These are phyloP conservation scores for Diaporthe amygdali DNA, from an alignment of 2,329 filamentous ascomycete species.

Conservation along the genomic window DNA sequence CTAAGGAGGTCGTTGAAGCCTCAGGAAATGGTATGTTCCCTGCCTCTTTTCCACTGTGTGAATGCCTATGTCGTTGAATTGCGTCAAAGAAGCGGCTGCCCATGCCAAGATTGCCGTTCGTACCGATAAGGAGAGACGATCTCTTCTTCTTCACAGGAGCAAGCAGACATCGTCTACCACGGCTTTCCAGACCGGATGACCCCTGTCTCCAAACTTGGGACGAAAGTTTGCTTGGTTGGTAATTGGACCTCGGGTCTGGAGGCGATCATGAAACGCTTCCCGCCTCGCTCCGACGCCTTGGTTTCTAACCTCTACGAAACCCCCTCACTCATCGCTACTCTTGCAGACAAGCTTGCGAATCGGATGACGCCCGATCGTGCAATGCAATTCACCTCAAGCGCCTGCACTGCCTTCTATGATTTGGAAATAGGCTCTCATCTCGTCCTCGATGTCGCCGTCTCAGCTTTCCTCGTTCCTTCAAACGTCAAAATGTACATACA, in stretches of 20 bases:
- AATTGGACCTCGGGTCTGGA: neutral
- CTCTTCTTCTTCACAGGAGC: neutral
- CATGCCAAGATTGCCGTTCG: slow-evolving; percentile 2
- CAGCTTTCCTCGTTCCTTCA: neutral
- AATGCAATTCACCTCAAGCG: neutral
- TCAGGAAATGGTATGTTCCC: neutral
- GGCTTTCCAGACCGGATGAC: neutral
- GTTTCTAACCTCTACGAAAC: slow-evolving; percentile 20
- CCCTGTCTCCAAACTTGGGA: neutral
- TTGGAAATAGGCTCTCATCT: neutral
- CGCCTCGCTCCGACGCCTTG: slow-evolving; percentile 1
- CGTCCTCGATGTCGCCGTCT: neutral
- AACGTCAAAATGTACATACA: neutral
- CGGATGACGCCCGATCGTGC: neutral
- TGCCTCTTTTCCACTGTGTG: neutral
- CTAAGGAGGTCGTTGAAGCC: neutral
- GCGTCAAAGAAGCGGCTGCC: neutral
- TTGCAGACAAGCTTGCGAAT: slow-evolving; percentile 20
- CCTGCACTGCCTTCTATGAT: slow-evolving; percentile 8
- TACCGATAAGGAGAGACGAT: neutral
- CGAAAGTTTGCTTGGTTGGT: neutral
- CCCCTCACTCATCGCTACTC: neutral
- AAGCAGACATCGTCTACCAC: neutral
- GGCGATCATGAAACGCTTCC: slow-evolving; percentile 14
- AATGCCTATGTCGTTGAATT: neutral